phyloP scores from a whole-genome alignment of 1,139 yeast species.

The Wickerhamomyces sp. region DNA sequence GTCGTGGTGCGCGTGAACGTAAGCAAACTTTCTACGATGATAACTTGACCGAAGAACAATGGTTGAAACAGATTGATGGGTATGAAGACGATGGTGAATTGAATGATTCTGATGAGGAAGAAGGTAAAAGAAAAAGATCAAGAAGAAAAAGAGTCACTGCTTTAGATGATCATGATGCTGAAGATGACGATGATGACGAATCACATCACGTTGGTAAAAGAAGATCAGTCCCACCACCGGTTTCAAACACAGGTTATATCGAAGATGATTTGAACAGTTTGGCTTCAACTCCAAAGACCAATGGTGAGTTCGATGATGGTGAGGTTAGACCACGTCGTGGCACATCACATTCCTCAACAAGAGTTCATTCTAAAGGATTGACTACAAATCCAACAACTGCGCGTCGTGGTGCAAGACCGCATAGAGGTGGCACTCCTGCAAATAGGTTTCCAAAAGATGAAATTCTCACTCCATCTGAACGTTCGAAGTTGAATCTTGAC shows the following conservation, averaged over 20 bases:
- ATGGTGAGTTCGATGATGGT: constrained; percentile 9
- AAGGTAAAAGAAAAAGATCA: constrained; percentile 14
- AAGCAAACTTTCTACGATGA: constrained; percentile 57
- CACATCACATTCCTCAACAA: constrained; percentile 4
- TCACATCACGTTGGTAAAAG: constrained; percentile 11
- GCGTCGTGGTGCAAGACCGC: constrained; percentile 18
- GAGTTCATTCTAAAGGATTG: constrained; percentile 15
- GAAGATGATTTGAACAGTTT: constrained; percentile 11
- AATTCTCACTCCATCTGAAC: constrained; percentile 37
- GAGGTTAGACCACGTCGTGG: constrained; percentile 14
- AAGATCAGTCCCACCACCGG: constrained; percentile 22
- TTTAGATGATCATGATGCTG: constrained; percentile 9
- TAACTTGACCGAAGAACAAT: constrained; percentile 71
- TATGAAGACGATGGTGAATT: constrained; percentile 24
- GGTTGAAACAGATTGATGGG: constrained; percentile 57
- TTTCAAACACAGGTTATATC: constrained; percentile 9
- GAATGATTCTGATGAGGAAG: constrained; percentile 6
- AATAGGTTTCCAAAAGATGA: constrained; percentile 36
- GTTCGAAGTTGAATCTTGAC: constrained; percentile 37
- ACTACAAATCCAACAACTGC: constrained; percentile 5
- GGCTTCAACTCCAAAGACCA: constrained; percentile 5
- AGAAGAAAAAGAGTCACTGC: constrained; percentile 13
- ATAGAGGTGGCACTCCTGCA: constrained; percentile 28
- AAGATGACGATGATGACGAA: constrained; percentile 7
- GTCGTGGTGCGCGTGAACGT: constrained; percentile 64